These are phyloP conservation scores for Phallus indusiatus DNA, from an alignment of 768 basidiomycete species.

Conservation along the genomic window DNA sequence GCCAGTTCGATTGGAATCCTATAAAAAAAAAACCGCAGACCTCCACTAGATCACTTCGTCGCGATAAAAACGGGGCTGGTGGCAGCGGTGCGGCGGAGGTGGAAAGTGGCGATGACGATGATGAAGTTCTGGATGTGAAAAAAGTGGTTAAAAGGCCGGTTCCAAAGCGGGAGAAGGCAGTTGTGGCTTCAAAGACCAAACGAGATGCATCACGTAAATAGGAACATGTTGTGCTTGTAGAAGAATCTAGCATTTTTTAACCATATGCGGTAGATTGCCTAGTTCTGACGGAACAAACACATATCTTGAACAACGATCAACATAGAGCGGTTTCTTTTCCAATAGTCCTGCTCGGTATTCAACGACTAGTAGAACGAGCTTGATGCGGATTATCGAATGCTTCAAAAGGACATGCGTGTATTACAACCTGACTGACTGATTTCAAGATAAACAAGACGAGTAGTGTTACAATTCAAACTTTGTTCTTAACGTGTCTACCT, in stretches of 20 bases:
- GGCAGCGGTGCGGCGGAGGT: background rate
- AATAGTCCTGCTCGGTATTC: background rate
- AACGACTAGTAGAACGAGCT: background rate
- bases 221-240: background rate
- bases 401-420: no score
- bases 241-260: background rate
- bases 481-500: no score
- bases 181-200: background rate
- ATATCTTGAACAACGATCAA: no score
- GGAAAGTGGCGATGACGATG: background rate
- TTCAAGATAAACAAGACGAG: no score
- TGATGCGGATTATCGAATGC: no score
- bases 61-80: slow-evolving; percentile 1
- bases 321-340: background rate
- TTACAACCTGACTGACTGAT: no score
- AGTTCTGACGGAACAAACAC: background rate
- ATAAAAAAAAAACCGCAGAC: background rate
- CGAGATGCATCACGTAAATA: slow-evolving; percentile 1
- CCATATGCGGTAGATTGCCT: background rate
- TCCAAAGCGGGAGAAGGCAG: background rate
- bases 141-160: background rate
- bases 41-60: background rate
- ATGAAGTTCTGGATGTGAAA: background rate
- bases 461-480: no score
- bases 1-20: slow-evolving; percentile 26